Base-by-base conservation (phyloP, 331 rosid species). In the Ulmus americana region DNA sequence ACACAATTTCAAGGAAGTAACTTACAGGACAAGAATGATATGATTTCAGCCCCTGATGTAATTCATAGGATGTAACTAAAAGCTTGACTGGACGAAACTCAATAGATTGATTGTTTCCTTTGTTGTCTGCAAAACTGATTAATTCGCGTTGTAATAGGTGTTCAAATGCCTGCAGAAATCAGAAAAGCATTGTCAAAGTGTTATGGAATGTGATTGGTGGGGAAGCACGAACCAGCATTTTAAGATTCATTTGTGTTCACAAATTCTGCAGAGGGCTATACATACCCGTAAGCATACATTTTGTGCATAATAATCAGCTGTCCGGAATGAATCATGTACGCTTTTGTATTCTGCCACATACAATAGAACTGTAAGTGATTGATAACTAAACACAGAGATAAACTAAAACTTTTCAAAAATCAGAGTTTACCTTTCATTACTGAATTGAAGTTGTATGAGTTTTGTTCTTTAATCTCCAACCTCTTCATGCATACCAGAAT, bases 401-500 rank as follows among this genome's bases (percentile, higher is more conserved):
- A 62, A 73, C 62, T 57, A 45, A 72, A 61, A 49, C 38, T 12
- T 57, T 40, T 8, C 35, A 55, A 22, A 42, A 40, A 55, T 68
- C 72, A 53, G 18, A 55, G 20, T 68, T 61, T 57, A 92, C 98
- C 98, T 85, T 86, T 82, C 87, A 92, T 89, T 43, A 92, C 72
- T 66, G 94, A 68, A 69, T 74, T 89, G 82, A 92, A 92, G 85
- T 92, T 92, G 82, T 86, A 88, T 2, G 83, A 75, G 67, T 69
- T 89, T 59, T 92, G 79, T 76, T 89, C 98, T 81, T 86, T 88
- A 44, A 75, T 78, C 65, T 88, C 96, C 94, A 86, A 74, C 75
- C 95, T 86, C 85, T 78, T 88, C 96, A 89, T 81, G 85, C 98
- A 86, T 54, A 86, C 94, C 87, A 92, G 69, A 66, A 92, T 77